Evolutionary conservation across 805 yeast genomes (phyloP).

Genomic region (Schwanniomyces yamadae): DNA sequence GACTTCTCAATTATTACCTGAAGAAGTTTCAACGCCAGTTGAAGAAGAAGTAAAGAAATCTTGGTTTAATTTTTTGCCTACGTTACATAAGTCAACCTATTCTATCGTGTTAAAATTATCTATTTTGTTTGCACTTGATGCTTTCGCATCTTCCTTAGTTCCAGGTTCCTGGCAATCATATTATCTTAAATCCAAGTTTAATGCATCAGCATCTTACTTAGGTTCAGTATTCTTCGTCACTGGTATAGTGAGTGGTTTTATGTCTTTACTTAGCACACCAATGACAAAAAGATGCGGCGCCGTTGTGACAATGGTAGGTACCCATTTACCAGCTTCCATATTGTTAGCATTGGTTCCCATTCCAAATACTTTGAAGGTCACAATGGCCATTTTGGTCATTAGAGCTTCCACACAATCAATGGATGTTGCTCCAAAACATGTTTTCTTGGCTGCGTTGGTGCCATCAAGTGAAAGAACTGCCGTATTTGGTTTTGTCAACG

Average conservation of each 20-base stretch:
- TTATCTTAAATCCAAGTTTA: slow-evolving; percentile 38
- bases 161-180: slow-evolving; percentile 48
- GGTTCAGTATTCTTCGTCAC: slow-evolving; percentile 42
- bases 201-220: slow-evolving; percentile 30
- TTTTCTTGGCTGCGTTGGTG: slow-evolving; percentile 43
- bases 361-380: slow-evolving; percentile 29
- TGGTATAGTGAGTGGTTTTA: slow-evolving; percentile 37
- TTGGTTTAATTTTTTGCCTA: slow-evolving; percentile 17
- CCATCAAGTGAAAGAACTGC: slow-evolving; percentile 41
- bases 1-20: slow-evolving; percentile 11
- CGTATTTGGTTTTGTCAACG: slow-evolving; percentile 45
- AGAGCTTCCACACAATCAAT: slow-evolving; percentile 44
- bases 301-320: slow-evolving; percentile 42
- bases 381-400: slow-evolving; percentile 30
- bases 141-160: slow-evolving; percentile 44
- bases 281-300: slow-evolving; percentile 46
- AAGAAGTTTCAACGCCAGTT: neutral
- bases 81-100: slow-evolving; percentile 16
- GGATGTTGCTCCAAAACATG: slow-evolving; percentile 51
- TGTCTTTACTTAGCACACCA: slow-evolving; percentile 42
- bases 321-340: slow-evolving; percentile 45
- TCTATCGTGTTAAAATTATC: slow-evolving; percentile 32
- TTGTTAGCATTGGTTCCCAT: slow-evolving; percentile 39
- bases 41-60: slow-evolving; percentile 5
- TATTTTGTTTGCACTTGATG: slow-evolving; percentile 40